Conservation (phyloP, 208 protist species). For the Trypanosoma lewisi region DNA sequence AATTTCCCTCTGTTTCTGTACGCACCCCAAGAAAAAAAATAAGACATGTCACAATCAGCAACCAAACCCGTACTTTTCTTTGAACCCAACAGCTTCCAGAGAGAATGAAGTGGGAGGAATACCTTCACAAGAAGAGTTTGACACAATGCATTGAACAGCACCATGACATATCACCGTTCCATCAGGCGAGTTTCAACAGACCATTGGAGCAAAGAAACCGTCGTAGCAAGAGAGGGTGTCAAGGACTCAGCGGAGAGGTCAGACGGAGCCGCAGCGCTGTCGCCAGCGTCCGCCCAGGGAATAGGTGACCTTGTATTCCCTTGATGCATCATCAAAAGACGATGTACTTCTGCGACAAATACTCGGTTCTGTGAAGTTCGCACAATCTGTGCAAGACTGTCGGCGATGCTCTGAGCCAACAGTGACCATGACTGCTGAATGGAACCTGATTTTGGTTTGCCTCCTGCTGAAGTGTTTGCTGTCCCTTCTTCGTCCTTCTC, state of each 20-base stretch:
- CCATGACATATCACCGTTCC: neutral
- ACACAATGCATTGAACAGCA: too few species aligned
- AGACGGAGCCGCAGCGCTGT: neutral
- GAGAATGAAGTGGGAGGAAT: too few species aligned
- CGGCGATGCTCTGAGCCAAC: conserved; percentile 52
- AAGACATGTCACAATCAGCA: neutral
- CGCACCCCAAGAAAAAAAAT: neutral
- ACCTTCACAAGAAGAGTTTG: too few species aligned
- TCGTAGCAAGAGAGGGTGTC: neutral
- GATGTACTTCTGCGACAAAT: conserved; percentile 59
- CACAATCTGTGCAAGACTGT: conserved; percentile 55
- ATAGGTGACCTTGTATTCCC: neutral
- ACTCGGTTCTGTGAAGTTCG: conserved; percentile 37
- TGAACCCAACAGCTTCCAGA: too few species aligned
- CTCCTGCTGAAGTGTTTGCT: neutral
- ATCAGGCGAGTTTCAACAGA: conserved; percentile 28
- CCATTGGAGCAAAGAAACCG: conserved; percentile 25
- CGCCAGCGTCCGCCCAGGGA: neutral
- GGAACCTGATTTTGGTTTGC: neutral
- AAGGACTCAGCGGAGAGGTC: neutral
- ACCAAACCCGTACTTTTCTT: too few species aligned
- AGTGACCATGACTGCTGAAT: conserved; percentile 20
- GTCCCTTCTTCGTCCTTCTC: neutral
- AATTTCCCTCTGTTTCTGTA: neutral
- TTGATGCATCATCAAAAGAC: conserved; percentile 34